Evolutionary conservation across 176 grass and related monocot species (phyloP), one percentile per base, ranked within the genome.

Genomic region (Stipa capillata): DNA sequence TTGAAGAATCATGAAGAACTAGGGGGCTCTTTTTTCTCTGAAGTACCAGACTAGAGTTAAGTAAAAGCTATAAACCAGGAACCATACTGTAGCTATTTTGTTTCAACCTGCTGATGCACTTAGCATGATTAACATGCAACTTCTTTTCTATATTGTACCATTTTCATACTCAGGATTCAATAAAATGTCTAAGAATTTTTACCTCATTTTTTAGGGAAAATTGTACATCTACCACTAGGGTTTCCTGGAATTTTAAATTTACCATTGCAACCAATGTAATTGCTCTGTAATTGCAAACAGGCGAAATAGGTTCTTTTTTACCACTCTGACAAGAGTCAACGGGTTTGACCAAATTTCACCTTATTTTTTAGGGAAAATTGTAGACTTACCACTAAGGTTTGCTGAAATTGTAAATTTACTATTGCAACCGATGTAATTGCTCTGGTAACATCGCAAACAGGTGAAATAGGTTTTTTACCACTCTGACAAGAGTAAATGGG

Each of bases 91-190:
- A 72, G 10, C n/a, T 72, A 16, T 51, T 50, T 39, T 24, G 35
- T 74, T 56, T 56, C 15, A 56, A 33, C 35, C 15, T 57, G 72
- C 35, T n/a, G n/a, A n/a, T n/a, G n/a, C n/a, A n/a, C n/a, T 74
- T 76, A 3, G 27, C 27, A 77, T 61, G 79, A 70, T 51, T 58
- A 78, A 15, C 42, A 23, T 78, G 52, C 9, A 32, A 85, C 74
- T 70, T n/a, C 17, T 37, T 52, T 78, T 72, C 3, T 62, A 53
- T 24, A 41, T n/a, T 78, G 67, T 29, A 23, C 6, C 4, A 48
- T 54, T 7, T 48, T 69, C 20, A 13, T 18, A 55, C 67, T 56
- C 69, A 42, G 53, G 32, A 60, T 16, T 72, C 43, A 33, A 43
- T 62, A 32, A 39, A 78, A 28, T n/a, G n/a, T n/a, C n/a, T n/a